Base-by-base conservation (phyloP, 179 eudicot species). In the Gypsophila paniculata region DNA sequence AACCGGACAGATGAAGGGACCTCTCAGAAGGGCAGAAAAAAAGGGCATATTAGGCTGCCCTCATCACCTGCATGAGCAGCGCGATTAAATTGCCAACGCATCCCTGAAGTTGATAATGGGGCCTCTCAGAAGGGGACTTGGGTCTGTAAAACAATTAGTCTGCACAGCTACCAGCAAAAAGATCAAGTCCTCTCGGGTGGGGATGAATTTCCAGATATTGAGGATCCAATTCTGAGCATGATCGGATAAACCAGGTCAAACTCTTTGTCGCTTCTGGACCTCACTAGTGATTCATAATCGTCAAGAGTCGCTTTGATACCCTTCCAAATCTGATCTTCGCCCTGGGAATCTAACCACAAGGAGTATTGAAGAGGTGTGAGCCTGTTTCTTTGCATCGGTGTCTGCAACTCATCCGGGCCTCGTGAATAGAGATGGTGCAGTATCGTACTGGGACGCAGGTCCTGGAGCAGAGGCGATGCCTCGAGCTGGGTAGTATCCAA, bases 241-340 rank as follows among this genome's bases (percentile, higher is more conserved):
- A 93, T 86, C 72, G 98, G 93, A 82, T 91, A 93, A 17, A 93
- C 98, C 11, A 96, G 90, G 74, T 88, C 85, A 29, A 93, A 89
- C 73, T 93, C 96, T 77, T 87, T 86, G 61, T 86, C 96, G 18
- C 96, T 91, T 84, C 96, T 79, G 68, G 91, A 83, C 73, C 84
- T 82, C 19, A 91, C 89, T 38, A 80, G 81, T 2, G 81, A 84
- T 15, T 90, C 93, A 79, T 93, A 93, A 82, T 93, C 98, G 42
- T 93, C 93, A 0, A 93, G 84, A 39, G 98, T 91, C 7, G 96
- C 96, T 81, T 93, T 93, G 48, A 93, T 85, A 5, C 98, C 98
- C 80, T 82, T 93, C 98, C 98, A 93, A 17, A 93, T 85, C 71
- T 91, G 98, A 81, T 91, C 91, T 79, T 93, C 98, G 44, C 98